These are phyloP conservation scores for Murraya koenigii DNA, from an alignment of 345 rosid species.

Conservation along the genomic window DNA sequence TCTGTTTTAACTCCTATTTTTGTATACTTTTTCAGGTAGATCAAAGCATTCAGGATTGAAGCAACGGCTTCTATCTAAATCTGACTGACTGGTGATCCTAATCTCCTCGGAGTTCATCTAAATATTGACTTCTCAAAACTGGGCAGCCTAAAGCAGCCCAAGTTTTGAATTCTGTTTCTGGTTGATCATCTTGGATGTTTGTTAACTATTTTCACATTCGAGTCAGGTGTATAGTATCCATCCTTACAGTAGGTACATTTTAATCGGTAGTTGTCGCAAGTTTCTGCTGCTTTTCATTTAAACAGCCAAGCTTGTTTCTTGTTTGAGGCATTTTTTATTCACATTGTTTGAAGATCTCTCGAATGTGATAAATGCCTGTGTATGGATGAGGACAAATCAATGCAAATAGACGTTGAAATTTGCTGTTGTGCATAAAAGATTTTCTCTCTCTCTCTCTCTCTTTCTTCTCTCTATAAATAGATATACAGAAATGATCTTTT, in stretches of 20 bases:
- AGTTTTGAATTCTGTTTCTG: background rate
- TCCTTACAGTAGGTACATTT: background rate
- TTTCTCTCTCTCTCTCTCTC: background rate
- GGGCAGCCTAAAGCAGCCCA: background rate
- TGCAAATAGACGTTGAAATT: background rate
- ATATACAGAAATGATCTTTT: too few species aligned
- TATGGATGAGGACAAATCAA: background rate
- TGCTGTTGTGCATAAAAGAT: background rate
- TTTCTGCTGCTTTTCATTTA: background rate
- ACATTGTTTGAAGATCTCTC: background rate
- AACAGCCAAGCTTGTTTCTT: background rate
- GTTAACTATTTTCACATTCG: background rate
- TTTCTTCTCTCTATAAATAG: background rate
- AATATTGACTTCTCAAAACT: background rate
- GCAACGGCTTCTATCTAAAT: background rate
- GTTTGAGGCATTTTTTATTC: background rate
- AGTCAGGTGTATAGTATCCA: background rate
- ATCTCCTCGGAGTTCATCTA: too few species aligned
- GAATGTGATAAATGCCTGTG: background rate
- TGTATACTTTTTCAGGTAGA: slow-evolving; percentile 31
- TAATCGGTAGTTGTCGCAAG: background rate
- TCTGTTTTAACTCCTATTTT: background rate
- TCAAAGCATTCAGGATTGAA: background rate
- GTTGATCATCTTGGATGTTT: background rate
- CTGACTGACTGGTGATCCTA: background rate